A percentile compares a stretch with the other conserved stretches of the same genome.
Evolutionary conservation across 1,284 basidiomycete species (phyloP).

Genomic region (Boletellus dicymbophilus): DNA sequence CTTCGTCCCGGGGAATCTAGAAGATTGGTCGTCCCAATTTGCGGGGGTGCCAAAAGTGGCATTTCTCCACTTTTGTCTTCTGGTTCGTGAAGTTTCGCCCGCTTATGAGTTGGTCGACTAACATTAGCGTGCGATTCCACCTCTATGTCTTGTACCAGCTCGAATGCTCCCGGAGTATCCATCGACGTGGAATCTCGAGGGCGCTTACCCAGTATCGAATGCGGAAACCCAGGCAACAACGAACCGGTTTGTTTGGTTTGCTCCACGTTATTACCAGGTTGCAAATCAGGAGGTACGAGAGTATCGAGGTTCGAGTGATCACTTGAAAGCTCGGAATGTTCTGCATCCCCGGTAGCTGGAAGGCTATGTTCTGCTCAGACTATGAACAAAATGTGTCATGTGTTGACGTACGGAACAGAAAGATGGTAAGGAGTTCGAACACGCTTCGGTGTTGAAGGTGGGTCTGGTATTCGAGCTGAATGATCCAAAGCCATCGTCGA

Average conservation of each 20-base stretch:
- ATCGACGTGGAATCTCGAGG: slow-evolving; percentile 51
- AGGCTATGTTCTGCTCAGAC: slow-evolving; percentile 22
- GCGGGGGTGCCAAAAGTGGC: slow-evolving; percentile 5
- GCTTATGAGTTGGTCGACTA: slow-evolving; percentile 53
- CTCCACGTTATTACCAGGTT: slow-evolving; percentile 17
- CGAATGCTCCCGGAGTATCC: slow-evolving; percentile 41
- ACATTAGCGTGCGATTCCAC: slow-evolving; percentile 38
- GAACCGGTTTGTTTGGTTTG: slow-evolving; percentile 25
- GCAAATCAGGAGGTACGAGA: slow-evolving; percentile 13
- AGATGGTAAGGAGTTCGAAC: slow-evolving; percentile 32
- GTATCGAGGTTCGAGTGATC: slow-evolving; percentile 22
- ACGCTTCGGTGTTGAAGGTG: slow-evolving; percentile 34
- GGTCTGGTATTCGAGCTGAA: slow-evolving; percentile 26
- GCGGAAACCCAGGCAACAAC: slow-evolving; percentile 41
- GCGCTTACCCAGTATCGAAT: slow-evolving; percentile 59
- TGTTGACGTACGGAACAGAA: slow-evolving; percentile 27
- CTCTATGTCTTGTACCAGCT: slow-evolving; percentile 41
- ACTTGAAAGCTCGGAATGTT: slow-evolving; percentile 22
- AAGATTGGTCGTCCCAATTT: slow-evolving; percentile 5
- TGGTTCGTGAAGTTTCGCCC: slow-evolving; percentile 37
- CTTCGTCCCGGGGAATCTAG: slow-evolving; percentile 7
- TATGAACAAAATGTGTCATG: neutral
- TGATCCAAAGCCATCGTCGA: slow-evolving; percentile 10
- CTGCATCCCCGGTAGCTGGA: slow-evolving; percentile 15
- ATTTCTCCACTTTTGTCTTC: slow-evolving; percentile 11